phyloP scores from a whole-genome alignment of 2,329 filamentous ascomycete genomes.

The Microsporum audouinii region DNA sequence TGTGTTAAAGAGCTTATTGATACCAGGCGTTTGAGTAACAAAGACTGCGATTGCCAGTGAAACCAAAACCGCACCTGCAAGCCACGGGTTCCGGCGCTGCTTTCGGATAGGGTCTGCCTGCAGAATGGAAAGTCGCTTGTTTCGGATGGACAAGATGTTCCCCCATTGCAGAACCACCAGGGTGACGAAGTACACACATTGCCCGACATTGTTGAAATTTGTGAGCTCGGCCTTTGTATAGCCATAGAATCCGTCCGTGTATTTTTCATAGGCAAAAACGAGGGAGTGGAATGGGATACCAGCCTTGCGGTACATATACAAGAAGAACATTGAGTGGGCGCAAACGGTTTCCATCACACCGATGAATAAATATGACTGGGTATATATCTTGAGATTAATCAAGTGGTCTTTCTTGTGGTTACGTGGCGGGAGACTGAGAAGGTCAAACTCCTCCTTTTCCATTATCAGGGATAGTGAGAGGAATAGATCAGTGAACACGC shows the following conservation, averaged over 20 bases:
- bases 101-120: slow-evolving; percentile 58
- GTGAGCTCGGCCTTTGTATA: slow-evolving; percentile 43
- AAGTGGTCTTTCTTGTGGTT: slow-evolving; percentile 58
- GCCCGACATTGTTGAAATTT: slow-evolving; percentile 50
- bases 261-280: slow-evolving; percentile 56
- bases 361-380: slow-evolving; percentile 61
- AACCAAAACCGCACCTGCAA: slow-evolving; percentile 61
- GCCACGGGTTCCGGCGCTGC: slow-evolving; percentile 53
- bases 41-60: slow-evolving; percentile 49
- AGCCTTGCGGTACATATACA: slow-evolving; percentile 46
- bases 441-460: slow-evolving; percentile 64
- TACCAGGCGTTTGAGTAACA: slow-evolving; percentile 49
- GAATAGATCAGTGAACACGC: slow-evolving; percentile 63
- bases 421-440: slow-evolving; percentile 57
- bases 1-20: slow-evolving; percentile 54
- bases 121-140: slow-evolving; percentile 54
- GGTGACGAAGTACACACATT: slow-evolving; percentile 70
- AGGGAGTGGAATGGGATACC: slow-evolving; percentile 54
- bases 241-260: slow-evolving; percentile 41
- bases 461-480: slow-evolving; percentile 64
- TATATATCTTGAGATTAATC: slow-evolving; percentile 60
- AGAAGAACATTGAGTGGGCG: slow-evolving; percentile 55
- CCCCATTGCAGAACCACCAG: slow-evolving; percentile 66
- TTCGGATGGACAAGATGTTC: slow-evolving; percentile 59
- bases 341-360: slow-evolving; percentile 51